Evolutionary conservation across 805 yeast species (phyloP).

Genomic region (Helenozyma baotianmanensis): DNA sequence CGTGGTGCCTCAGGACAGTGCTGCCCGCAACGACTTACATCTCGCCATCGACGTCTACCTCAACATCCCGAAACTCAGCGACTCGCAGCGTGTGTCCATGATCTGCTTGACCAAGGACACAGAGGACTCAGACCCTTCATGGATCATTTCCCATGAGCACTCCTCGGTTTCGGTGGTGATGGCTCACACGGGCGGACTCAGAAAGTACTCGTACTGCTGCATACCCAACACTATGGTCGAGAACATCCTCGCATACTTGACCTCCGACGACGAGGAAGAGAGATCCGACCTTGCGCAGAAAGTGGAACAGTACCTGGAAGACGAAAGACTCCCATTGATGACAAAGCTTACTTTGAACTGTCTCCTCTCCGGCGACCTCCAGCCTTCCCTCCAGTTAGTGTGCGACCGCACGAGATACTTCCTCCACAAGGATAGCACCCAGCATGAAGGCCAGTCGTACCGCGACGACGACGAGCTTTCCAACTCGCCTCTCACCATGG

Average conservation of each 20-base stretch:
- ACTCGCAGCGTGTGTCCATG: slow-evolving; percentile 16
- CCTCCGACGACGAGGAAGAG: not conserved
- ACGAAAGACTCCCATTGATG: slow-evolving; percentile 13
- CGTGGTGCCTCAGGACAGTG: slow-evolving; percentile 31
- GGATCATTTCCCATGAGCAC: slow-evolving; percentile 24
- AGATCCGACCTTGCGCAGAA: slow-evolving; percentile 13
- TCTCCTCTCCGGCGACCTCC: slow-evolving; percentile 21
- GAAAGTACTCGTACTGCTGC: slow-evolving; percentile 36
- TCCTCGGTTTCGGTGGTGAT: slow-evolving; percentile 27
- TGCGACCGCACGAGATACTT: slow-evolving; percentile 28
- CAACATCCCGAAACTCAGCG: slow-evolving; percentile 20
- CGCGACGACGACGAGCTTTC: slow-evolving; percentile 7
- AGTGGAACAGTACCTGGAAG: slow-evolving; percentile 20
- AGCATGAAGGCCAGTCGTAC: slow-evolving; percentile 7
- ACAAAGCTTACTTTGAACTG: slow-evolving; percentile 29
- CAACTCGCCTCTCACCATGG: slow-evolving; percentile 5
- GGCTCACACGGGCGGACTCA: slow-evolving; percentile 37
- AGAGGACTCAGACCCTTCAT: slow-evolving; percentile 25
- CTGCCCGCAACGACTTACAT: slow-evolving; percentile 28
- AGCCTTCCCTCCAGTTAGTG: slow-evolving; percentile 27
- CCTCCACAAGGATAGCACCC: slow-evolving; percentile 21
- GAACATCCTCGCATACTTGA: slow-evolving; percentile 6
- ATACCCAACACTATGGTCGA: slow-evolving; percentile 26
- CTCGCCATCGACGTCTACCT: slow-evolving; percentile 33
- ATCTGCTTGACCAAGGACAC: slow-evolving; percentile 20